phyloP scores from a whole-genome alignment of 176 grass and related monocot genomes.

The Oropetium thomaeum region DNA sequence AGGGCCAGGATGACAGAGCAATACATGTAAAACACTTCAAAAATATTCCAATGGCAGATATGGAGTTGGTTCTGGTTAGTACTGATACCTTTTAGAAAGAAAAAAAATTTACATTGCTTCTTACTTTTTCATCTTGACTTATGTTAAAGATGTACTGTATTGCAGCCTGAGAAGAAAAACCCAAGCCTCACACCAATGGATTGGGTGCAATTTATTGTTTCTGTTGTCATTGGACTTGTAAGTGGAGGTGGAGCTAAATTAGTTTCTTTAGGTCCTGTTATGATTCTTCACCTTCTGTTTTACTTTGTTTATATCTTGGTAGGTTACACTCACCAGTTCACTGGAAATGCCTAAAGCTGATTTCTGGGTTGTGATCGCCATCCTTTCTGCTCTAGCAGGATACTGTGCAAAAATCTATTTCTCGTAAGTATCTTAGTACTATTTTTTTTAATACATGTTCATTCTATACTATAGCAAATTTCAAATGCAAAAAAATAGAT shows the following conservation, averaged over 20 bases:
- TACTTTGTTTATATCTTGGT: neutral
- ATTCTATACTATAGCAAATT: neutral
- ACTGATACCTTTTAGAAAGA: neutral
- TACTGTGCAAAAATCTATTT: constrained; percentile 99
- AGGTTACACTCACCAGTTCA: constrained; percentile 89
- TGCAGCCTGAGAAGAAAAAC: constrained; percentile 99
- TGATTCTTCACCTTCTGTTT: constrained; percentile 37
- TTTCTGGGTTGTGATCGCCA: constrained; percentile 83
- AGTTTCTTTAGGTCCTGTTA: constrained; percentile 24
- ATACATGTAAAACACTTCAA: constrained; percentile 98
- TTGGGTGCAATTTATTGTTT: constrained; percentile 93
- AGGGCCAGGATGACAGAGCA: constrained; percentile 59
- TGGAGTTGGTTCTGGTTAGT: constrained; percentile 95
- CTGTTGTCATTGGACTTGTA: constrained; percentile 96
- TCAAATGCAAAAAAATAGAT: constrained; percentile 1
- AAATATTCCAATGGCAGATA: constrained; percentile 99
- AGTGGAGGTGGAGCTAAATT: constrained; percentile 45
- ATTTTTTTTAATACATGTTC: neutral
- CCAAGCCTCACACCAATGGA: constrained; percentile 98
- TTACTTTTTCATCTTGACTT: constrained; percentile 17
- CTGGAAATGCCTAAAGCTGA: constrained; percentile 98
- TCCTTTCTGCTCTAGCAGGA: constrained; percentile 84
- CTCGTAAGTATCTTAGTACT: constrained; percentile 59
- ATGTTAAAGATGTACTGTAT: neutral
- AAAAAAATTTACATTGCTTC: neutral